Base-by-base conservation (phyloP, 768 basidiomycete genomes). In the Boletus rubropictus region DNA sequence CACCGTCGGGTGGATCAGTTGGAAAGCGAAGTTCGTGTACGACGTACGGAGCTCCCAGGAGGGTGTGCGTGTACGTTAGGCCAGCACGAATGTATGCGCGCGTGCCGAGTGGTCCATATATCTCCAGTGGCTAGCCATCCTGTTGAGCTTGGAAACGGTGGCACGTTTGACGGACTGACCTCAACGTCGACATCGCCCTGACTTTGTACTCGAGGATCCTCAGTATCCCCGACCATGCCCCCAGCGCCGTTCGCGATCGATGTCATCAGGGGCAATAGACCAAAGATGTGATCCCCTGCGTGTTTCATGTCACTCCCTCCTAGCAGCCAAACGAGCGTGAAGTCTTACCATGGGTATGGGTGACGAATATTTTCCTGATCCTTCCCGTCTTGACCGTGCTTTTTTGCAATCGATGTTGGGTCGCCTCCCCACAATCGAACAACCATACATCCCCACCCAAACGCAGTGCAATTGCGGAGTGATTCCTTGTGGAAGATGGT, bases 361-460 rank as follows among this genome's bases (percentile, higher is more conserved):
- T 92, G 50, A 93, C 81, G 62, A 92, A 91, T 22, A 94, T 79
- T 64, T 89, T 90, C 49, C 78, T 75, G 39, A 92, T 83, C 59
- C 65, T 82, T 25, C 87, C 83, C 81, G 89, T 84, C 64, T 80
- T 86, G n/a, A 92, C 73, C 2, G 46, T 54, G 51, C 84, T 86
- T 61, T 76, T 79, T 64, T 89, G 86, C 4, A 90, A 55, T 55
- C 81, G 87, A 57, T 84, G 79, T 56, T 89, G 88, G 3, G 88
- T 89, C 12, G 81, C 86, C 65, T 90, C 88, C 18, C 88, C 88
- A 62, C 88, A 90, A 60, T 90, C 88, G 55, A 90, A 89, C 7
- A 90, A 63, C 88, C 88, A 90, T 46, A 87, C 79, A 69, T 86
- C 80, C 15, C 79, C 73, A 15, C 74, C 76, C 9, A 89, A 68